These are phyloP conservation scores for Nannizziopsis barbatae DNA, from an alignment of 2,329 filamentous ascomycete species.

Conservation along the genomic window DNA sequence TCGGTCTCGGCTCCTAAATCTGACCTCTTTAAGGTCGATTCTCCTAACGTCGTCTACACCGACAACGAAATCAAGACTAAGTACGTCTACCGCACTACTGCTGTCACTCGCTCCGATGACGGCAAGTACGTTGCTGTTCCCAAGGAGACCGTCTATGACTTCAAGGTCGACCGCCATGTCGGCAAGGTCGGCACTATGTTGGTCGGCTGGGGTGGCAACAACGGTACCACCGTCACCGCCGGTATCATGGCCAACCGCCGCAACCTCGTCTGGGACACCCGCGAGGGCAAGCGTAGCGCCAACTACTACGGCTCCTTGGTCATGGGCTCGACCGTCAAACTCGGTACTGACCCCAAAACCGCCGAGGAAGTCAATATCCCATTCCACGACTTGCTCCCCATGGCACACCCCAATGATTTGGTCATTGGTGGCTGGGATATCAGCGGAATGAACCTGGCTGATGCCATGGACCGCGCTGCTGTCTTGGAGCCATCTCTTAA, in stretches of 20 bases:
- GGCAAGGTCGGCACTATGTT: conserved; percentile 95
- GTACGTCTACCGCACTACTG: conserved; percentile 93
- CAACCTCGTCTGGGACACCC: conserved; percentile 80
- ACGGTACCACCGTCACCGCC: conserved; percentile 91
- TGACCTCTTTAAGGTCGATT: conserved; percentile 71
- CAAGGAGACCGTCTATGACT: conserved; percentile 84
- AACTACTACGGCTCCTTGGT: conserved; percentile 98
- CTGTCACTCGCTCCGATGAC: conserved; percentile 57
- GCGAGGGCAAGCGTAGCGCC: conserved; percentile 69
- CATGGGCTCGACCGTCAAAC: conserved; percentile 95
- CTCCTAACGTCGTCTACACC: conserved; percentile 85
- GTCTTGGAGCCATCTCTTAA: conserved; percentile 96
- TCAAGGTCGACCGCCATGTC: conserved; percentile 90
- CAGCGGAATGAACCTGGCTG: conserved; percentile 74
- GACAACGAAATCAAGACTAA: conserved; percentile 79
- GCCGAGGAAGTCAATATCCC: conserved; percentile 89
- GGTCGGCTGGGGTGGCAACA: conserved; percentile 96
- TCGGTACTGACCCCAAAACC: conserved; percentile 75
- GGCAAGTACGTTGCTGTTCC: conserved; percentile 76
- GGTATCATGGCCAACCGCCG: conserved; percentile 94
- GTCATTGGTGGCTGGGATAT: conserved; percentile 97
- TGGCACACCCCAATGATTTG: conserved; percentile 95
- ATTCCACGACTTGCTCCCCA: conserved; percentile 85
- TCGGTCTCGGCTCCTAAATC: conserved; percentile 32
- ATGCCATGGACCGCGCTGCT: conserved; percentile 88